Evolutionary conservation across 305 asterid genomes (phyloP).

Genomic region (Ilex paraguariensis): DNA sequence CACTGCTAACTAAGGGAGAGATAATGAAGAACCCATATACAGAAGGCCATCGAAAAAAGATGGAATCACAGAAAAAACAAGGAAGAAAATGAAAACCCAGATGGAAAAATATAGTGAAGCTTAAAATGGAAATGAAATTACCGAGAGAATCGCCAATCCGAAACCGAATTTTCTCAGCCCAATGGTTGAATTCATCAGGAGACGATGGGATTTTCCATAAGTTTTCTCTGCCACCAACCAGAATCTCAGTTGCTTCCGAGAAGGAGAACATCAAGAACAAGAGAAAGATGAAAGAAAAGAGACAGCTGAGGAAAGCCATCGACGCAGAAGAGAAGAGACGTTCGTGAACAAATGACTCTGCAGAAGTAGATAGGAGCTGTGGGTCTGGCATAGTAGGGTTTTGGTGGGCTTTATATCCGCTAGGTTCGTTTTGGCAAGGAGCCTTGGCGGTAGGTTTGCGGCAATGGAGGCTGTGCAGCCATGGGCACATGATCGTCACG

Average conservation of each 20-base stretch:
- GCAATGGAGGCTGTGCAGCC: too few species aligned
- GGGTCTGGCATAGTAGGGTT: not conserved
- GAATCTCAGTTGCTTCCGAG: conserved; percentile 34
- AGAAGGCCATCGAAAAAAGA: too few species aligned
- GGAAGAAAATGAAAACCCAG: not conserved
- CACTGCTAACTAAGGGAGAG: too few species aligned
- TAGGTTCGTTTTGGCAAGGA: not conserved
- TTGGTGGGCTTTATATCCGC: not conserved
- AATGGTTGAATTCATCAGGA: conserved; percentile 33
- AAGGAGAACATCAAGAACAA: conserved; percentile 18
- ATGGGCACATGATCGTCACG: too few species aligned
- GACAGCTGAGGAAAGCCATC: conserved; percentile 33
- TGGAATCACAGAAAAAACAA: too few species aligned
- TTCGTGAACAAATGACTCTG: not conserved
- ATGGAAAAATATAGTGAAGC: not conserved
- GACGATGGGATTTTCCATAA: conserved; percentile 53
- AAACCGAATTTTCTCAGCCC: conserved; percentile 50
- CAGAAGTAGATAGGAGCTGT: not conserved
- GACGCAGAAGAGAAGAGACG: not conserved
- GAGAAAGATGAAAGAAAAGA: conserved; percentile 19
- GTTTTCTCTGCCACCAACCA: conserved; percentile 28
- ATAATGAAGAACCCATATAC: too few species aligned
- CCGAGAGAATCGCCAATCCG: conserved; percentile 54
- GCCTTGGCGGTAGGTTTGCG: too few species aligned
- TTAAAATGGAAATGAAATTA: conserved; percentile 1